Evolutionary conservation across 257 asterid genomes (phyloP), one percentile per base, ranked within the genome.

Genomic region (Scutellaria galericulata): DNA sequence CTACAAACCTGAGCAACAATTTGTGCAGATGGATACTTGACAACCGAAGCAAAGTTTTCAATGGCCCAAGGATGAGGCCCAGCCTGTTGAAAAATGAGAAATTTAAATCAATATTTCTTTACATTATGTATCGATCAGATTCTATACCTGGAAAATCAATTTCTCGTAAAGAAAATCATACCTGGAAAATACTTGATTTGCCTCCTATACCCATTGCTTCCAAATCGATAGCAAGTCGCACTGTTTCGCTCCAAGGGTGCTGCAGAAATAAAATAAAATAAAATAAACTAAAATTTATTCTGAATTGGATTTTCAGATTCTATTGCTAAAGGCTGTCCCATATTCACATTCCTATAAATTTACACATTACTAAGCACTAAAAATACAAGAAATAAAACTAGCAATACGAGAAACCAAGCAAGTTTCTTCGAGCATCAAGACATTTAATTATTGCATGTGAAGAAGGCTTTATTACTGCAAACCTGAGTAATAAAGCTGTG

Each of bases 151-250:
- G 70, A 52, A 13, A 75, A 50, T 18, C 18, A 63, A 62, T 46
- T 5, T 64, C 47, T 46, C 37, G 11, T 45, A 14, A 40, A 51
- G 66, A 1, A 73, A 61, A 62, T n/a, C 80, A 74, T 70, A 94
- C 99, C 98, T 95, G 98, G 84, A 95, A 95, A 56, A 95, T 82
- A 74, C 89, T 80, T 55, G 99, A 95, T 80, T 85, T 92, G 79
- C 99, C 98, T 57, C 99, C 99, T 59, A 87, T 80, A 48, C 99
- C 99, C 93, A 92, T 91, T 69, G 99, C 99, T 89, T 95, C 99
- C 88, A 95, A 82, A 82, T 92, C 98, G 74, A 95, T 64, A 81
- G 99, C 99, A 76, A 92, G 9, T 75, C 84, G 85, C 37, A 95
- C 50, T 12, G 96, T 80, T 78, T 90, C 96, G 56, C 93, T 91